phyloP scores from a whole-genome alignment of 768 basidiomycete species.

The Heimioporus sp. region DNA sequence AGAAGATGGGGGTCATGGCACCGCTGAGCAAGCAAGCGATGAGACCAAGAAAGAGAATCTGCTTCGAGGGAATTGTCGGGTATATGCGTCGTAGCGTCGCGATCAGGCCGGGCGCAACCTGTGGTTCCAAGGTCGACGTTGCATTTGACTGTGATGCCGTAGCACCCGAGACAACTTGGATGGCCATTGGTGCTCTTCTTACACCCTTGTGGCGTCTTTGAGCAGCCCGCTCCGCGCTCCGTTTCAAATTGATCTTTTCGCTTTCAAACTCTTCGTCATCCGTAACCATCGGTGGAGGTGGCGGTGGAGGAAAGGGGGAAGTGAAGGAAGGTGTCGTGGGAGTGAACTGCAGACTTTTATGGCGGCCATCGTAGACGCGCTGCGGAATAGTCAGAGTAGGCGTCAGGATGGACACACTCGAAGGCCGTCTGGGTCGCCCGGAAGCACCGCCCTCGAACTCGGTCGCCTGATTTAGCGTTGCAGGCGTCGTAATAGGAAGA shows the following conservation, averaged over 20 bases:
- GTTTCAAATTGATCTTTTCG: slow-evolving; percentile 43
- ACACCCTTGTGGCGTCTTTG: slow-evolving; percentile 33
- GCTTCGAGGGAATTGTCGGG: slow-evolving; percentile 74
- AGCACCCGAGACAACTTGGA: slow-evolving; percentile 3
- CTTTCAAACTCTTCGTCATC: slow-evolving; percentile 42
- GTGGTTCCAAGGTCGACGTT: neutral
- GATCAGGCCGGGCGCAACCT: slow-evolving; percentile 21
- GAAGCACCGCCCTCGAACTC: slow-evolving; percentile 22
- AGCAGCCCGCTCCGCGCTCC: slow-evolving; percentile 38
- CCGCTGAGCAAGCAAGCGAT: slow-evolving; percentile 70
- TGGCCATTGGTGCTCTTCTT: slow-evolving; percentile 7
- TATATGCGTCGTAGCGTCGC: slow-evolving; percentile 53
- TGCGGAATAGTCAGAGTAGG: slow-evolving; percentile 28
- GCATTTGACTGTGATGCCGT: slow-evolving; percentile 1
- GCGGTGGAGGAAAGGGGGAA: slow-evolving; percentile 17
- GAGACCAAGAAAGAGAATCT: slow-evolving; percentile 67
- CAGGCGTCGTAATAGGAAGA: slow-evolving; percentile 15
- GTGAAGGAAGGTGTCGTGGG: slow-evolving; percentile 48
- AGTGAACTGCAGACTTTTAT: slow-evolving; percentile 63
- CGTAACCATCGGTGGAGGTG: slow-evolving; percentile 24
- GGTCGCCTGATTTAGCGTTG: slow-evolving; percentile 19
- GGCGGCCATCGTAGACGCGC: slow-evolving; percentile 27
- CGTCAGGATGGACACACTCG: slow-evolving; percentile 40
- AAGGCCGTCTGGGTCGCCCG: slow-evolving; percentile 20
- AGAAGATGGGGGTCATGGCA: slow-evolving; percentile 88